Evolutionary conservation across 441 rosid species (phyloP).

Genomic region (Rhodomyrtus psidioides): DNA sequence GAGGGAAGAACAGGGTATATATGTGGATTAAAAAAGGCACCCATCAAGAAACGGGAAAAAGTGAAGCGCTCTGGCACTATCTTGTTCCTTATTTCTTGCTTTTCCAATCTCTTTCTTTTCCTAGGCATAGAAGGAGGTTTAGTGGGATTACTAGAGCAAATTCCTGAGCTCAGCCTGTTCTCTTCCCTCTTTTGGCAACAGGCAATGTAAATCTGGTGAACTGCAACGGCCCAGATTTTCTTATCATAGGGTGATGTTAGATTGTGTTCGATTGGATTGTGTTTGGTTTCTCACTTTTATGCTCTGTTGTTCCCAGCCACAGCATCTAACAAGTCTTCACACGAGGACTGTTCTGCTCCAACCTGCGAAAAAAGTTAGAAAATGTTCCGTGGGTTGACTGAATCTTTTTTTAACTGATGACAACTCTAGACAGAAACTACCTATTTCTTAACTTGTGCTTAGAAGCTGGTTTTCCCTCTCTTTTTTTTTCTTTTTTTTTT

Average conservation of each 20-base stretch:
- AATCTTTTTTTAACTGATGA: not conserved
- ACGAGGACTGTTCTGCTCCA: not conserved
- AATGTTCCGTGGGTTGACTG: not conserved
- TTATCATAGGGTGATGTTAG: not conserved
- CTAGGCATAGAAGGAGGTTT: slow-evolving; percentile 19
- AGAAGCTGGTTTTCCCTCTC: not conserved
- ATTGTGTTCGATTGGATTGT: not conserved
- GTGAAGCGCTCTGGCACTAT: slow-evolving; percentile 41
- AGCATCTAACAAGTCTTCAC: not conserved
- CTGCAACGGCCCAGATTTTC: slow-evolving; percentile 7
- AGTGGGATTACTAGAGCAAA: not conserved
- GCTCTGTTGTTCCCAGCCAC: not conserved
- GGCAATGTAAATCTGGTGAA: slow-evolving; percentile 13
- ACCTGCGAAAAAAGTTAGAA: not conserved
- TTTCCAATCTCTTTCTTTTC: not conserved
- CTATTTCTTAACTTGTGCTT: not conserved
- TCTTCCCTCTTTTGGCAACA: slow-evolving; percentile 18
- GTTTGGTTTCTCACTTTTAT: not conserved
- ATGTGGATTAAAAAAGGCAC: not conserved
- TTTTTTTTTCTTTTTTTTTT: no score
- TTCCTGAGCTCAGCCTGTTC: slow-evolving; percentile 8
- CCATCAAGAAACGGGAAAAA: slow-evolving; percentile 19
- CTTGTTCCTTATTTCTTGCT: not conserved
- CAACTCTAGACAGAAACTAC: not conserved
- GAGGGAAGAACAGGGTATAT: not conserved